phyloP scores from a whole-genome alignment of 2,329 filamentous ascomycete genomes.

The Aureobasidium sp. region DNA sequence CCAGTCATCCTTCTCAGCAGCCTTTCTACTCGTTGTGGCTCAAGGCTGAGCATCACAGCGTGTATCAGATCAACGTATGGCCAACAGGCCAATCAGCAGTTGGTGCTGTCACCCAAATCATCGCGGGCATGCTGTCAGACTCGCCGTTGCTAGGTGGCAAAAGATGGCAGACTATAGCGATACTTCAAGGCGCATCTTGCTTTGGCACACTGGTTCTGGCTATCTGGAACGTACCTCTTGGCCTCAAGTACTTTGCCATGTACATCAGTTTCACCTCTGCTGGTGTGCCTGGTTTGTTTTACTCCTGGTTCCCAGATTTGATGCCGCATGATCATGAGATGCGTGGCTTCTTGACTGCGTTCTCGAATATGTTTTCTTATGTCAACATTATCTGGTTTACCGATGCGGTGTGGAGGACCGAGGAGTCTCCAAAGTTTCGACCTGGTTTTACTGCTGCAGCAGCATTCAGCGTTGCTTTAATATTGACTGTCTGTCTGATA shows the following conservation, averaged over 20 bases:
- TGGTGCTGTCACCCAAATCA: slow-evolving; percentile 43
- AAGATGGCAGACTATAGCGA: slow-evolving; percentile 10
- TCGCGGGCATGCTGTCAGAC: slow-evolving; percentile 11
- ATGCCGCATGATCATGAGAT: slow-evolving; percentile 45
- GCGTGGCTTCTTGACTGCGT: slow-evolving; percentile 36
- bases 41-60: slow-evolving; percentile 28
- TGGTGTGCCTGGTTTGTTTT: slow-evolving; percentile 47
- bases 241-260: slow-evolving; percentile 47
- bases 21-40: slow-evolving; percentile 46
- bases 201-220: slow-evolving; percentile 48
- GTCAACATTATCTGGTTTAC: slow-evolving; percentile 48
- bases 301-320: slow-evolving; percentile 20
- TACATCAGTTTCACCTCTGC: slow-evolving; percentile 41
- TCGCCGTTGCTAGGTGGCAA: slow-evolving; percentile 7
- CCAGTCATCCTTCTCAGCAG: slow-evolving; percentile 36
- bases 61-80: slow-evolving; percentile 11
- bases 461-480: slow-evolving; percentile 16
- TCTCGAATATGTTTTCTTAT: slow-evolving; percentile 9
- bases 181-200: slow-evolving; percentile 28
- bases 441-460: slow-evolving; percentile 36
- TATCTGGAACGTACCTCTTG: slow-evolving; percentile 50
- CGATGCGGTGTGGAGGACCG: slow-evolving; percentile 42
- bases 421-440: slow-evolving; percentile 34
- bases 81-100: slow-evolving; percentile 35
- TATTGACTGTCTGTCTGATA: not conserved